Percentiles rank a stretch among this genome's conserved stretches.
These are phyloP conservation scores for Rhynchospora tenuis DNA, from an alignment of 176 grass and related monocot genomes.

Conservation along the genomic window DNA sequence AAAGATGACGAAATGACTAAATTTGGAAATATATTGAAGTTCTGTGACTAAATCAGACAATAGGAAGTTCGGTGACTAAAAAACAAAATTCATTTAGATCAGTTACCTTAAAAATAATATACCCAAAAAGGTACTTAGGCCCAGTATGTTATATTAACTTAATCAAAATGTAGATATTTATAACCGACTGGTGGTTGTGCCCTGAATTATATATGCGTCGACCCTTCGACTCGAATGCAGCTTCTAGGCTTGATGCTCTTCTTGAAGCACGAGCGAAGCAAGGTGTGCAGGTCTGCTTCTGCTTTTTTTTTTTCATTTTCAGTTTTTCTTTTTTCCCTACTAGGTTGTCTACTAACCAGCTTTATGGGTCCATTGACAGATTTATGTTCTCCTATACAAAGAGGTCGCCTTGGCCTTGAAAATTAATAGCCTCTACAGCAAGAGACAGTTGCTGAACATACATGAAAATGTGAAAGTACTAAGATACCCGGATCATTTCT, in stretches of 20 bases:
- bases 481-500: constrained; percentile 86
- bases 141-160: constrained; percentile 18
- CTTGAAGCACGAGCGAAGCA: constrained; percentile 65
- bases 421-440: constrained; percentile 82
- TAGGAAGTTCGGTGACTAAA: too few relatives aligned
- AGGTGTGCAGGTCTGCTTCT: constrained; percentile 62
- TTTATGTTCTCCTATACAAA: constrained; percentile 90
- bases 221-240: constrained; percentile 46
- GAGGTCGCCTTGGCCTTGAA: constrained; percentile 81
- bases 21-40: too few relatives aligned
- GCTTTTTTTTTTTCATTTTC: not conserved
- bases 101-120: too few relatives aligned
- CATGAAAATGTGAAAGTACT: constrained; percentile 92
- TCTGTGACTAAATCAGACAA: too few relatives aligned
- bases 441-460: constrained; percentile 56
- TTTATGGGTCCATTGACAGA: constrained; percentile 36
- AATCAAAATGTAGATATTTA: constrained; percentile 71
- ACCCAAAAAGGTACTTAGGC: too few relatives aligned
- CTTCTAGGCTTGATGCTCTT: constrained; percentile 72
- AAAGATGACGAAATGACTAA: too few relatives aligned
- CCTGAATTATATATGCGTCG: constrained; percentile 77
- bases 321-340: constrained; percentile 3
- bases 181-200: constrained; percentile 90
- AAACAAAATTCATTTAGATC: too few relatives aligned
- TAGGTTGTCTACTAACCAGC: not conserved